phyloP scores from a whole-genome alignment of 495 filamentous ascomycete genomes.

The Hypoxylon perforatum region DNA sequence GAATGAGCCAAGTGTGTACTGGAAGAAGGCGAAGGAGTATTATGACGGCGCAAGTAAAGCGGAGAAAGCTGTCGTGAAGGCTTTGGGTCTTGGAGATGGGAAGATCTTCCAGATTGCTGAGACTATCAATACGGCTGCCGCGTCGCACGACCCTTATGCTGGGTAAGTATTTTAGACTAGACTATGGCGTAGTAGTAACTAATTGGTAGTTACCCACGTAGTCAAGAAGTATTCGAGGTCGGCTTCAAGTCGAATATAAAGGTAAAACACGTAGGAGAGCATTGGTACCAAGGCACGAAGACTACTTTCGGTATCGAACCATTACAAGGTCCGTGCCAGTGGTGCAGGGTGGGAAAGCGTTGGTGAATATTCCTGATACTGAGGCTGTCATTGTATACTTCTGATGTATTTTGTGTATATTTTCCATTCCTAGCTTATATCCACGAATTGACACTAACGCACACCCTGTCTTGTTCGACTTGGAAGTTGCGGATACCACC shows the following conservation, averaged over 20 bases:
- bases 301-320: conserved; percentile 1
- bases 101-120: neutral
- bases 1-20: conserved; percentile 3
- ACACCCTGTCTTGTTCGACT: too few relatives aligned
- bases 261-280: neutral
- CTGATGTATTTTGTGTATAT: neutral
- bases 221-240: neutral
- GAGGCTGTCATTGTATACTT: conserved; percentile 5
- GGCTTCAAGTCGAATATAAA: neutral
- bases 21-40: neutral
- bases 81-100: neutral
- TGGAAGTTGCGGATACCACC: too few relatives aligned
- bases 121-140: neutral
- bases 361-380: neutral
- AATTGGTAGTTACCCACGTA: neutral
- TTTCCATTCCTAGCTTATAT: too few relatives aligned
- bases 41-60: conserved; percentile 2
- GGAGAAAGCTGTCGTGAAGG: neutral
- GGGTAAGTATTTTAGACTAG: neutral
- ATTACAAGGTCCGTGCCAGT: conserved; percentile 1
- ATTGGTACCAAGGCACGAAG: neutral
- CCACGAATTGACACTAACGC: too few relatives aligned
- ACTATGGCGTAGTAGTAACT: neutral
- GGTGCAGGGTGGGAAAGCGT: neutral
- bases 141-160: conserved; percentile 7